Base-by-base conservation (phyloP, 306 rosid genomes). In the Cucurbita pepo region DNA sequence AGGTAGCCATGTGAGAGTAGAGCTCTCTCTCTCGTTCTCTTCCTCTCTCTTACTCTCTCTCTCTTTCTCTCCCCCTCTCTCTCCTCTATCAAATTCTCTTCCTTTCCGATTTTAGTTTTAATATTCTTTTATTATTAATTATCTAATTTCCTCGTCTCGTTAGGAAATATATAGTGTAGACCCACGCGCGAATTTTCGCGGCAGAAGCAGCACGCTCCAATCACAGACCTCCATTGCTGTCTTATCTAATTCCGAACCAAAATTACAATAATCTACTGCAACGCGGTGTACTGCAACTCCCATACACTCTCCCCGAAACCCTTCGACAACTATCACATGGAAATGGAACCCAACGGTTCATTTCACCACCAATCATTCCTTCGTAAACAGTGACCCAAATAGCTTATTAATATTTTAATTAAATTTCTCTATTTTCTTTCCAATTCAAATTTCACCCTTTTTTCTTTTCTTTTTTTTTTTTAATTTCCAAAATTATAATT, bases 1-100 rank as follows among this genome's bases (percentile, higher is more conserved):
- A 62, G 83, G 97, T 79, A 74, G 91, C 93, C 96, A 90, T 93
- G 86, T 83, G 82, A 86, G 78, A 73, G 67, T 48, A 61, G 44
- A 75, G 71, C 60, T 60, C 44, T 34, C 77, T 61, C 77, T 48
- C 19, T 74, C 77, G 21, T 36, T 36, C 73, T 38, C 63, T 56
- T 10, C 15, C 45, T 57, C 41, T 21, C 50, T 58, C 38, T 47
- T 21, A 0, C 22, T 21, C 22, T 21, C 22, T 21, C 22, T 21
- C 1, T 1, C 22, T 21, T 38, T 25, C 70, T 36, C 11, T 34
- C 12, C 48, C 48, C 7, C 62, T 16, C 73, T 22, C 22, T 43
- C 41, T 13, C 50, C 45, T 18, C 57, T 74, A 19, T 59, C 51
- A 25, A 56, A 22, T 57, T 59, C 66, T 59, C 18, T 59, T 30